phyloP scores from a whole-genome alignment of 1,284 basidiomycete genomes.

The Ganoderma boninense region DNA sequence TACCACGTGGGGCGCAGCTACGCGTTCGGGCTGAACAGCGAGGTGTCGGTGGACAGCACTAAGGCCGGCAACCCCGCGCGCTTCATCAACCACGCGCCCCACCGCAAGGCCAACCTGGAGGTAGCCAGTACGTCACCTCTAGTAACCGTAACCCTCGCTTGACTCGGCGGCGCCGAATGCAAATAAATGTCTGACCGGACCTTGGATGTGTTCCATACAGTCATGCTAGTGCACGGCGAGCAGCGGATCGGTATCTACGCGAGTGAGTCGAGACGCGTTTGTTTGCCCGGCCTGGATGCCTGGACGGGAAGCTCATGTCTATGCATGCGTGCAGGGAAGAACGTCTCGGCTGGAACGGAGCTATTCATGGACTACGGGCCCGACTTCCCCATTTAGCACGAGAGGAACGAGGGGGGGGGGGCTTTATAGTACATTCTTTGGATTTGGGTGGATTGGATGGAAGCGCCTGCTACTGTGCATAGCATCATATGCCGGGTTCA shows the following conservation, averaged over 20 bases:
- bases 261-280: conserved; percentile 42
- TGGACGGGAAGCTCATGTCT: not conserved
- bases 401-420: too few relatives aligned
- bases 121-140: conserved; percentile 45
- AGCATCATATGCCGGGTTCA: not conserved
- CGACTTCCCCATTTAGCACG: conserved; percentile 28
- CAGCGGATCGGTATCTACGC: conserved; percentile 58
- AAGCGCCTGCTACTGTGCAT: not conserved
- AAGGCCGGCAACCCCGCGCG: conserved; percentile 60
- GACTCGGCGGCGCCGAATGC: too few relatives aligned
- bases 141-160: too few relatives aligned
- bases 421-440: too few relatives aligned
- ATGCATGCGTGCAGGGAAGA: conserved; percentile 36
- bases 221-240: conserved; percentile 54
- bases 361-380: conserved; percentile 57
- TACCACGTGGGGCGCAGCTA: conserved; percentile 54
- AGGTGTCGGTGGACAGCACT: conserved; percentile 53
- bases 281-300: not conserved
- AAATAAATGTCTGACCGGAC: not conserved
- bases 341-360: conserved; percentile 48
- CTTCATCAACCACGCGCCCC: conserved; percentile 59
- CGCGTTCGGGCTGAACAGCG: conserved; percentile 48
- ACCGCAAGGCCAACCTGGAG: conserved; percentile 48
- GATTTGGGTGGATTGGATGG: not conserved
- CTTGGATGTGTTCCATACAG: conserved; percentile 10